Percentiles rank a stretch among this genome's conserved stretches.
Evolutionary conservation across 345 rosid genomes (phyloP).

Genomic region (Eucalyptus viminalis): DNA sequence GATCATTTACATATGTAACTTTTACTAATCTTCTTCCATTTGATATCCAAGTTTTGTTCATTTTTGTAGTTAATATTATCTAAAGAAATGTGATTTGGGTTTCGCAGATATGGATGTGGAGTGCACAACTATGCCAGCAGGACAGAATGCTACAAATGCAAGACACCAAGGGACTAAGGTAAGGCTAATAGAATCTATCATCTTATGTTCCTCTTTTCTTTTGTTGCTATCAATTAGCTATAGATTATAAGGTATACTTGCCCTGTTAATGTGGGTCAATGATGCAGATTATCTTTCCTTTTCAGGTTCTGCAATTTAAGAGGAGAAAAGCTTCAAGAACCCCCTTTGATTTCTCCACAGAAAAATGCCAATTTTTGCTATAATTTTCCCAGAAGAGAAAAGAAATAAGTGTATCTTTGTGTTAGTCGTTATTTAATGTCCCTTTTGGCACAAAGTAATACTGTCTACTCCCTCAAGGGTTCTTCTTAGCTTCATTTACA

Average conservation of each 20-base stretch:
- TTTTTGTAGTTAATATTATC: background rate
- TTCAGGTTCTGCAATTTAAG: slow-evolving; percentile 20
- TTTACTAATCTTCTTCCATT: background rate
- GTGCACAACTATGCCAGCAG: slow-evolving; percentile 93
- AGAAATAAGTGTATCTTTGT: background rate
- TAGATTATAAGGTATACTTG: background rate
- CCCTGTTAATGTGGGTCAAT: background rate
- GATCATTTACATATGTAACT: background rate
- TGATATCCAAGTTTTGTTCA: background rate
- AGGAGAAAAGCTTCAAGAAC: background rate
- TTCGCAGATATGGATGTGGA: slow-evolving; percentile 34
- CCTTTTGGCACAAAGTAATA: background rate
- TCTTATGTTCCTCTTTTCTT: background rate
- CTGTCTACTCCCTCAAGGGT: background rate
- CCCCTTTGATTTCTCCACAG: background rate
- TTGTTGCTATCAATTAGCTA: background rate
- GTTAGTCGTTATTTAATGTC: background rate
- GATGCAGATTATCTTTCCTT: background rate
- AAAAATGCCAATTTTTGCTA: background rate
- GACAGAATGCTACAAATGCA: slow-evolving; percentile 82
- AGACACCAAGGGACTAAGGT: slow-evolving; percentile 57
- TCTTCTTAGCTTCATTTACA: background rate
- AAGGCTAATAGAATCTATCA: background rate
- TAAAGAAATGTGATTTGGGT: background rate
- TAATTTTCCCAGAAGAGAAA: background rate